Evolutionary conservation across 1,284 basidiomycete genomes (phyloP).

Genomic region (Apiotrichum gracile): DNA sequence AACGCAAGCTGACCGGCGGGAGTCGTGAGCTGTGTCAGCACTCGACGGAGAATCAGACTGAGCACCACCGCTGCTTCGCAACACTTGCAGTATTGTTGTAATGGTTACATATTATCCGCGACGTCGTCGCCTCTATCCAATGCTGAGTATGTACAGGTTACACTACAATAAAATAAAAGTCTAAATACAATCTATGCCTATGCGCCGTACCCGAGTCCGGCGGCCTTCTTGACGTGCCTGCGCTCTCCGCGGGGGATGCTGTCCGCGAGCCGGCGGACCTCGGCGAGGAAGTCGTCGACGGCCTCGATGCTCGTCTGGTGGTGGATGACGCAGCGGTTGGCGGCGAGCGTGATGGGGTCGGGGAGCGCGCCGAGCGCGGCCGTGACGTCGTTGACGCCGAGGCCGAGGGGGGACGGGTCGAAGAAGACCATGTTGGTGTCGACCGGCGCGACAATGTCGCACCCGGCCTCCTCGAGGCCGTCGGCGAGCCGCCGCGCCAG

Average conservation of each 20-base stretch:
- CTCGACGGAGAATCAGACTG: too few species aligned
- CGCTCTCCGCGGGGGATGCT: neutral
- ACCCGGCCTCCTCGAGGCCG: slow-evolving; percentile 71
- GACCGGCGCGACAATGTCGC: slow-evolving; percentile 64
- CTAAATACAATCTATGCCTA: neutral
- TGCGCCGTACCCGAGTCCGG: neutral
- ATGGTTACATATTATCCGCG: too few species aligned
- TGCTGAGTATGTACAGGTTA: too few species aligned
- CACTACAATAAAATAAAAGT: neutral
- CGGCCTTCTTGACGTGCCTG: neutral
- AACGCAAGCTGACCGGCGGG: too few species aligned
- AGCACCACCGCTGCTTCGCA: too few species aligned
- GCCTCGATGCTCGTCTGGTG: slow-evolving; percentile 74
- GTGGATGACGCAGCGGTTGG: slow-evolving; percentile 68
- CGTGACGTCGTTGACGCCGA: slow-evolving; percentile 60
- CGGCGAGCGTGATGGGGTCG: slow-evolving; percentile 60
- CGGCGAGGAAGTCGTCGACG: slow-evolving; percentile 46
- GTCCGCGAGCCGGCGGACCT: slow-evolving; percentile 7
- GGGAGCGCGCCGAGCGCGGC: slow-evolving; percentile 57
- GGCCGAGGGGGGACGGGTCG: slow-evolving; percentile 65
- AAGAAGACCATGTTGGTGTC: slow-evolving; percentile 75
- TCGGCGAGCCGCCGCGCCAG: slow-evolving; percentile 65
- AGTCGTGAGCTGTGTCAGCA: too few species aligned
- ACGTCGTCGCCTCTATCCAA: too few species aligned
- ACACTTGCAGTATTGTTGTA: too few species aligned